phyloP scores from a whole-genome alignment of 768 basidiomycete genomes.

The Tylopilus sp. region DNA sequence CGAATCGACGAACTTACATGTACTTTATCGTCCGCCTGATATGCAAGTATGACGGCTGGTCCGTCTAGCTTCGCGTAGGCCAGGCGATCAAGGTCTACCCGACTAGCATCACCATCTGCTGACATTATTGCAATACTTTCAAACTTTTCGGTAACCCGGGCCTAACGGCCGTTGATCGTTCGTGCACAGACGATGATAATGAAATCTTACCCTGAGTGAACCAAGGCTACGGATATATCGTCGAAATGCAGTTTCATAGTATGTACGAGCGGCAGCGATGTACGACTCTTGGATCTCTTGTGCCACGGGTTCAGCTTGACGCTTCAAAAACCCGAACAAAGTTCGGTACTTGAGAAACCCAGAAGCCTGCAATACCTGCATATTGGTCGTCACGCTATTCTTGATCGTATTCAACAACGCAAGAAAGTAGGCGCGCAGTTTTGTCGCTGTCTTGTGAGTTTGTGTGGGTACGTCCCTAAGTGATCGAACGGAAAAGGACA shows the following conservation, averaged over 20 bases:
- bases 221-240: constrained; percentile 82
- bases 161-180: constrained; percentile 36
- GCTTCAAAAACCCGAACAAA: constrained; percentile 80
- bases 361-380: constrained; percentile 89
- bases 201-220: constrained; percentile 60
- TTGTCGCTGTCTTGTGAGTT: constrained; percentile 73
- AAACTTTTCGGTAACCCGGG: constrained; percentile 65
- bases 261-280: constrained; percentile 74
- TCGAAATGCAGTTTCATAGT: constrained; percentile 94
- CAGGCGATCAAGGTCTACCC: constrained; percentile 54
- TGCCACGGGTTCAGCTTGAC: constrained; percentile 78
- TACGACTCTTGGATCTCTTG: constrained; percentile 88
- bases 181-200: not conserved
- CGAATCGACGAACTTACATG: constrained; percentile 59
- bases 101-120: constrained; percentile 37
- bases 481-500: constrained; percentile 24
- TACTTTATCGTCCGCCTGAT: constrained; percentile 84
- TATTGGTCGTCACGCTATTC: constrained; percentile 81
- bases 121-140: constrained; percentile 55
- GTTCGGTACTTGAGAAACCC: constrained; percentile 79
- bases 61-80: constrained; percentile 73
- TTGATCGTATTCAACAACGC: constrained; percentile 80
- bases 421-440: constrained; percentile 84
- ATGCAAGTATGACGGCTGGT: constrained; percentile 75
- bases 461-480: constrained; percentile 2